These are phyloP conservation scores for Hypoxylon perforatum DNA, from an alignment of 495 filamentous ascomycete genomes.

Conservation along the genomic window DNA sequence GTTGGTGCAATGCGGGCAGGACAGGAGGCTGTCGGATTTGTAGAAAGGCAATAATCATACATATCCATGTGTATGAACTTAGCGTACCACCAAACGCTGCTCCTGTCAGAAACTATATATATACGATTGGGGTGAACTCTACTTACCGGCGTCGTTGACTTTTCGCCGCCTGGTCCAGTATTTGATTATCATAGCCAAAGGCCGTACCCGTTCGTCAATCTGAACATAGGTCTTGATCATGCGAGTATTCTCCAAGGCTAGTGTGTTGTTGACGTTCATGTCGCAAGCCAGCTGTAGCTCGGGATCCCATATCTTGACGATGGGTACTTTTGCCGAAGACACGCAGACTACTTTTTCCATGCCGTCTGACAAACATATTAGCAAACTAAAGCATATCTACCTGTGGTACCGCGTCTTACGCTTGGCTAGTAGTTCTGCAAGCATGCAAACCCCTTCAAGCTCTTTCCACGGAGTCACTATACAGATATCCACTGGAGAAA, in stretches of 20 bases:
- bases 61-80: constrained; percentile 99
- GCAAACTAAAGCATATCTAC: constrained; percentile 43
- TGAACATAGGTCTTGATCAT: constrained; percentile 99
- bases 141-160: constrained; percentile 93
- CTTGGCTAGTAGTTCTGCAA: constrained; percentile 84
- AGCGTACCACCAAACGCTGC: constrained; percentile 90
- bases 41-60: constrained; percentile 96
- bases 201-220: constrained; percentile 89
- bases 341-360: constrained; percentile 97
- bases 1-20: constrained; percentile 85
- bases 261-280: constrained; percentile 98
- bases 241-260: constrained; percentile 93
- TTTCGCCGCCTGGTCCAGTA: constrained; percentile 94
- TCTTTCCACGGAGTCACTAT: constrained; percentile 88
- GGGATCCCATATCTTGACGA: constrained; percentile 99
- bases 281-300: constrained; percentile 91
- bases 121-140: neutral
- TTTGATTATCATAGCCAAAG: constrained; percentile 94
- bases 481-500: constrained; percentile 86
- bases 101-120: constrained; percentile 22
- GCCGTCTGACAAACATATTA: constrained; percentile 70
- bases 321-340: constrained; percentile 92
- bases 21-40: constrained; percentile 90
- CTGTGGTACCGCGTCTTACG: constrained; percentile 61
- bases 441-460: constrained; percentile 84